Evolutionary conservation across 2,329 filamentous ascomycete species (phyloP), one percentile per base, ranked within the genome.

Genomic region (Trichoderma cornu-damae): DNA sequence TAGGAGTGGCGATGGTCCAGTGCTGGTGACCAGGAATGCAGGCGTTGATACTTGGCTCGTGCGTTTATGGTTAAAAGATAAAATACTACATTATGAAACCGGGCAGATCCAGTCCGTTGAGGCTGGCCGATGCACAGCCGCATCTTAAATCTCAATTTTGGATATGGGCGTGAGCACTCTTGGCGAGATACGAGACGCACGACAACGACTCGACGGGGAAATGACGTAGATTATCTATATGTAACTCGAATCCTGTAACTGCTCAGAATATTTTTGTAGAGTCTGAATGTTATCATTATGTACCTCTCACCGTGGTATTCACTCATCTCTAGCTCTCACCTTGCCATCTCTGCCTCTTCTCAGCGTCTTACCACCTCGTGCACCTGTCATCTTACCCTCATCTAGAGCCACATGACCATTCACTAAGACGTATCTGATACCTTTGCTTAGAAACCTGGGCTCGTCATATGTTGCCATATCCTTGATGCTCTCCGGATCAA

Each of bases 401-500:
- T 65, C 63, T 5, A 65, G 48, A 6, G 62, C 64, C 6, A 65
- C 54, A 16, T 62, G 57, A 9, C 64, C 64, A 28, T 65, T 65
- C 5, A 65, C 64, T 11, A 65, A 42, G 20, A 65, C 64, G 28
- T 59, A 65, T 6, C 58, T 32, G 22, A 65, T 61, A n/a, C 64
- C 64, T 30, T 56, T 47, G 22, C 63, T 62, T 7, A 59, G 58
- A 4, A 61, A 24, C 43, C 63, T 65, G 3, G 64, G 62, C 34
- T 64, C 38, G 20, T 65, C 63, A 48, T 60, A 64, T 0, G 64
- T 64, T 2, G 64, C 63, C 61, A 63, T 63, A 12, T 65, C 64
- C 32, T 48, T 22, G 22, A 65, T 46, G 11, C 59, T 44, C 6
- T 57, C 59, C 12, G 64, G 60, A n/a, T 65, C 58, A 20, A 65